Evolutionary conservation across 2,329 filamentous ascomycete genomes (phyloP), one percentile per base, ranked within the genome.

Genomic region (Penicillium sp.): DNA sequence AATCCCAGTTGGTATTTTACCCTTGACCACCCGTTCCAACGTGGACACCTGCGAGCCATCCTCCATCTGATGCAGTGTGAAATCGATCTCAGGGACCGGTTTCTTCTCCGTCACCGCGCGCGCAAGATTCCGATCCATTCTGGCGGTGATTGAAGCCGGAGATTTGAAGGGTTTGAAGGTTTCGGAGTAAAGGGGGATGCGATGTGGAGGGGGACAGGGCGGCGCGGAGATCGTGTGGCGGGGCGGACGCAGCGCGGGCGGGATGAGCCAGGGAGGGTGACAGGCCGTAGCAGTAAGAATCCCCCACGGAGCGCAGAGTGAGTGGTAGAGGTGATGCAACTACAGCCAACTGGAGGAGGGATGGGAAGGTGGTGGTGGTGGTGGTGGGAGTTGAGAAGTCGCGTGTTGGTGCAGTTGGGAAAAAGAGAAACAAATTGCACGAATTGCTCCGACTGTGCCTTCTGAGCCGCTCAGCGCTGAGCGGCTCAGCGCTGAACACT

Each of bases 11-110:
- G 16, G 26, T 8, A 33, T 23, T 20, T 48, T 80, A 97, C 93
- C 93, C 89, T 97, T 98, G 78, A 91, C 95, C 47, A 98, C 93
- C 67, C 93, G 81, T 72, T 98, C 93, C 65, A 86, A 73, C 48
- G 93, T 98, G 80, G 81, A 97, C 65, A 98, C 93, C 73, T 95
- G 88, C 38, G 80, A 83, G 63, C 87, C 88, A 76, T 98, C 93
- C 69, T 98, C 93, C 91, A 97, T 96, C 48, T 86, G 93, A 70
- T 98, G 93, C 62, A 98, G 82, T 41, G 88, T 94, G 68, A 98
- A 98, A 75, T 98, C 93, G 62, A 98, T 97, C 77, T 97, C 91
- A 43, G 93, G 93, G 35, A 94, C 78, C 39, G 91, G 90, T 75
- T 86, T 91, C 84, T 97, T 97, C 60, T 96, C 82, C 67, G 84